Evolutionary conservation across 1,284 basidiomycete species (phyloP).

Genomic region (Heterobasidion occidentale): DNA sequence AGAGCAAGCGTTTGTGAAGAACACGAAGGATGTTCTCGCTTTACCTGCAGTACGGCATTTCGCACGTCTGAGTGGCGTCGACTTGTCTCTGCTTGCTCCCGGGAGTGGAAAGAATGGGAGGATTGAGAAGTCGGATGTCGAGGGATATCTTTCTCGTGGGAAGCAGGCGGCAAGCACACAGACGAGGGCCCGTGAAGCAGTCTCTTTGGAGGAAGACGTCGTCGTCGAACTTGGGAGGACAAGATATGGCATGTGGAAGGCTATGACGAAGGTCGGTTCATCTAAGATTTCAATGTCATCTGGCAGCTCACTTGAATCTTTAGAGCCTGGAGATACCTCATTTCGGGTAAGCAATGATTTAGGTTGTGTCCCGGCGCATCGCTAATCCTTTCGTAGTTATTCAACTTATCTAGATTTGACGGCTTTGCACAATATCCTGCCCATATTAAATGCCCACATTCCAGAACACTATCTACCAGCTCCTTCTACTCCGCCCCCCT

Average conservation of each 20-base stretch:
- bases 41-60: conserved; percentile 76
- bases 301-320: conserved; percentile 1
- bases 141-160: conserved; percentile 40
- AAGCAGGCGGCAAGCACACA: conserved; percentile 7
- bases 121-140: conserved; percentile 71
- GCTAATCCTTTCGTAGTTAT: conserved; percentile 36
- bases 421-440: conserved; percentile 61
- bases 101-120: conserved; percentile 74
- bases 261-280: conserved; percentile 63
- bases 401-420: conserved; percentile 83
- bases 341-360: conserved; percentile 21
- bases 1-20: conserved; percentile 12
- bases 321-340: conserved; percentile 67
- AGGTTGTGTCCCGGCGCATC: background rate
- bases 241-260: conserved; percentile 81
- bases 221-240: conserved; percentile 73
- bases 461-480: conserved; percentile 52
- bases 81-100: conserved; percentile 48
- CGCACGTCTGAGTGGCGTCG: conserved; percentile 59
- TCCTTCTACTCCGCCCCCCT: conserved; percentile 19
- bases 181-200: background rate
- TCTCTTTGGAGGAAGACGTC: conserved; percentile 29
- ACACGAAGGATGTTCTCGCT: conserved; percentile 43
- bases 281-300: background rate
- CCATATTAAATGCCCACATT: conserved; percentile 63